Base-by-base conservation (phyloP, 2,329 filamentous ascomycete genomes). In the Daldinia eschscholtzii region DNA sequence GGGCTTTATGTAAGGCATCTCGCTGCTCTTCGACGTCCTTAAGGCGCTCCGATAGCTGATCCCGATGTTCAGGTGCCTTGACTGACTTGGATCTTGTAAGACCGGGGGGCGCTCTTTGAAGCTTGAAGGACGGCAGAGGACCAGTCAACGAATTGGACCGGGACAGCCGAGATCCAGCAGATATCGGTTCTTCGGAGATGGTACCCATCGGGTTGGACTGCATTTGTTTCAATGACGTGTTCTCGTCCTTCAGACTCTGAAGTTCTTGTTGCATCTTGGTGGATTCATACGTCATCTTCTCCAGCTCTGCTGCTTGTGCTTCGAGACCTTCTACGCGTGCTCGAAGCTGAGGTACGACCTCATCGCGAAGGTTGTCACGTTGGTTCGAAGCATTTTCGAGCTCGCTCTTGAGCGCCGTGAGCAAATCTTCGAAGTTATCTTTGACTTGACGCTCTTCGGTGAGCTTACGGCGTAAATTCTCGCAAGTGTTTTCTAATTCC, bases 11-110 rank as follows among this genome's bases (percentile, higher is more conserved):
- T 6, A 99, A 85, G 0, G 95, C 94, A 80, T 99, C 95, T 53
- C 96, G 89, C 81, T 99, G 96, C 48, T 93, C 90, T 80, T 98
- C 95, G 10, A 98, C 91, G 72, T 98, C 95, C 80, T 97, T 97
- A 18, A 97, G 85, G 33, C 92, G 88, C 73, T 97, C 94, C 1
- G 90, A 88, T 15, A 94, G 81, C 10, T 88, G 86, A 61, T 95
- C 92, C 61, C 89, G 86, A 3, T 88, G 89, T 73, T 92, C 87
- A 65, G 76, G 80, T 79, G 76, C 83, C 83, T 91, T 83, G 46
- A 86, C 82, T 46, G 82, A 87, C 75, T 85, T 87, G 9, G 91
- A 91, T 68, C 91, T 84, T 7, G 88, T 87, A 39, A 93, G 75
- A 7, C 80, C 77, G 1, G 58, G 83, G 71, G 48, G 81, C 76